Percentiles rank a stretch among this genome's conserved stretches.
These are phyloP conservation scores for Claviceps africana DNA, from an alignment of 2,329 filamentous ascomycete genomes.

Conservation along the genomic window DNA sequence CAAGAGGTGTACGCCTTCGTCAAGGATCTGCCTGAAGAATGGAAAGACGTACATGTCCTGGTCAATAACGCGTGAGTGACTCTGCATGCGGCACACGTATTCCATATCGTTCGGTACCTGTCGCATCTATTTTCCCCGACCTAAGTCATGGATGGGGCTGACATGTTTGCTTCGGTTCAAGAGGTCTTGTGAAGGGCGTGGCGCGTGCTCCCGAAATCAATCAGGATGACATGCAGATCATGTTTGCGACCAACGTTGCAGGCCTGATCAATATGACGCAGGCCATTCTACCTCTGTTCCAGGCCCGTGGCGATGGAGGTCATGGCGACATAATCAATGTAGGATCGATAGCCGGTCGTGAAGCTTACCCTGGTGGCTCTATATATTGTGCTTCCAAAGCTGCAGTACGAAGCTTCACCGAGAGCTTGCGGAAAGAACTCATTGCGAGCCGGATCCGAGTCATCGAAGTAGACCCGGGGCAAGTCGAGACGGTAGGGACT, in stretches of 20 bases:
- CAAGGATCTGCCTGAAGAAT: slow-evolving; percentile 60
- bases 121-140: neutral
- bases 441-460: slow-evolving; percentile 68
- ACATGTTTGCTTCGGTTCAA: slow-evolving; percentile 19
- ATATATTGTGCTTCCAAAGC: slow-evolving; percentile 94
- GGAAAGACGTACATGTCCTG: slow-evolving; percentile 70
- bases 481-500: slow-evolving; percentile 62
- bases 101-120: neutral
- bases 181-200: slow-evolving; percentile 78
- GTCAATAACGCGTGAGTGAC: slow-evolving; percentile 87
- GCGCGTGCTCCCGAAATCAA: slow-evolving; percentile 74
- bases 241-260: slow-evolving; percentile 89
- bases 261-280: slow-evolving; percentile 96
- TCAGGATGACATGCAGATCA: slow-evolving; percentile 67
- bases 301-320: slow-evolving; percentile 59
- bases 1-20: slow-evolving; percentile 64
- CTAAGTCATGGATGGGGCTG: neutral
- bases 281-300: slow-evolving; percentile 71
- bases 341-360: slow-evolving; percentile 76
- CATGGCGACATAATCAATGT: slow-evolving; percentile 90
- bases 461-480: slow-evolving; percentile 81
- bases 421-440: slow-evolving; percentile 68
- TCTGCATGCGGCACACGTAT: neutral
- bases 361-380: slow-evolving; percentile 70
- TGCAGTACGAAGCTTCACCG: slow-evolving; percentile 72